Base-by-base conservation (phyloP, 1,284 basidiomycete genomes). In the Coriolopsis trogii region DNA sequence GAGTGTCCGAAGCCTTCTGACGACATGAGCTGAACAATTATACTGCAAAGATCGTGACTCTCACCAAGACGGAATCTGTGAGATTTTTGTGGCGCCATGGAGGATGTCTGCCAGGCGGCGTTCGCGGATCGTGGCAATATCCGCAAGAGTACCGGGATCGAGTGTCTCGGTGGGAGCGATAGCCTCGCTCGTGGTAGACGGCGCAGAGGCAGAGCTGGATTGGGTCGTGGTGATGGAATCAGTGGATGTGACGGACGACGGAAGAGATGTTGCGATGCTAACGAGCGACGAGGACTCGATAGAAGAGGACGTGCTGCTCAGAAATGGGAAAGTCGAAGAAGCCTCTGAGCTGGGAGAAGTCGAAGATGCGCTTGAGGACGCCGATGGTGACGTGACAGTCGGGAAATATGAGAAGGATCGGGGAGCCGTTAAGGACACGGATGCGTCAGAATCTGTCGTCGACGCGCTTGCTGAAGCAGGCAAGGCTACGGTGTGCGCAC, bases 1-100 rank as follows among this genome's bases (percentile, higher is more conserved):
- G 16, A 82, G 68, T 7, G 74, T 70, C 4, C 68, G 64, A 20
- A 79, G 50, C 80, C 80, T 82, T 29, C n/a, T n/a, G n/a, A n/a
- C n/a, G n/a, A n/a, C n/a, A n/a, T n/a, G n/a, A n/a, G n/a, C n/a
- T n/a, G n/a, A n/a, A n/a, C n/a, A n/a, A n/a, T n/a, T n/a, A n/a
- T n/a, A n/a, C n/a, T n/a, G n/a, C n/a, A n/a, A n/a, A n/a, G n/a
- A n/a, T n/a, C n/a, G n/a, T n/a, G 16, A 8, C 12, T 28, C 50
- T 26, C 20, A 52, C 51, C 51, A 52, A n/a, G 41, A 31, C 15
- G 50, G 24, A 9, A 51, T n/a, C 16, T 42, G 29, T 20, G 39
- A 9, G 15, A 33, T 16, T 23, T 18, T 26, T 24, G 39, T 48
- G 15, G 59, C 51, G 5, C 53, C 55, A 5, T 55, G 58, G 12